phyloP scores from a whole-genome alignment of 805 yeast genomes.

The Alloascoidea hylecoeti region DNA sequence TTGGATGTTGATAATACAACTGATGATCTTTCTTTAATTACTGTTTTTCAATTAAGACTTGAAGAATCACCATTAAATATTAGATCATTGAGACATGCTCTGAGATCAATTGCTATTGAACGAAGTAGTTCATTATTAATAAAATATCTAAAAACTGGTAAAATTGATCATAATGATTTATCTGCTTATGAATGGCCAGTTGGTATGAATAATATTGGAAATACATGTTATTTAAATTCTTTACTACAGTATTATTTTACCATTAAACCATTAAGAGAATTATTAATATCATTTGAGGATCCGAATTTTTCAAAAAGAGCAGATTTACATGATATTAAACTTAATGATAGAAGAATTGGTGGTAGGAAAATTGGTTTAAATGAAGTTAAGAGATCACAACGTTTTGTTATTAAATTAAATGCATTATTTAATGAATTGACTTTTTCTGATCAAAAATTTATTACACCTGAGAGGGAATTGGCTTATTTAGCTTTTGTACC shows the following conservation, averaged over 20 bases:
- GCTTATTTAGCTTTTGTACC: constrained; percentile 70
- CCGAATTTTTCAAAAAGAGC: constrained; percentile 4
- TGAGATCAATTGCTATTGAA: constrained; percentile 38
- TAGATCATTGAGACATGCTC: constrained; percentile 38
- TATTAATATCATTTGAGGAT: constrained; percentile 43
- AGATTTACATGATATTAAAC: constrained; percentile 13
- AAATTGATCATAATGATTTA: constrained; percentile 1
- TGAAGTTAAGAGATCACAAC: constrained; percentile 73
- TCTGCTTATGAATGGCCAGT: constrained; percentile 48
- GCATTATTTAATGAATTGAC: constrained; percentile 61
- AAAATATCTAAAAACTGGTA: constrained; percentile 48
- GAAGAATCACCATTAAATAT: constrained; percentile 31
- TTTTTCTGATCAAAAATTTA: constrained; percentile 42
- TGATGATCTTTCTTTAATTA: constrained; percentile 40
- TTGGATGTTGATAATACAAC: constrained; percentile 38
- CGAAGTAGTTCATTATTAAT: constrained; percentile 40
- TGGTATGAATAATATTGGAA: constrained; percentile 89
- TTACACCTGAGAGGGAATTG: constrained; percentile 70
- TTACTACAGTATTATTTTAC: constrained; percentile 83
- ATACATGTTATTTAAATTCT: constrained; percentile 90
- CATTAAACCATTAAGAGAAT: constrained; percentile 64
- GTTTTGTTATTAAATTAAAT: constrained; percentile 63
- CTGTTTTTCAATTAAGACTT: constrained; percentile 33
- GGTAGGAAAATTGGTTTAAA: constrained; percentile 66
- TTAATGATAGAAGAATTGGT: constrained; percentile 57